A percentile compares a stretch with the other conserved stretches of the same genome.
Conservation (phyloP, 805 yeast genomes). For the Lipomyces chichibuensis region DNA sequence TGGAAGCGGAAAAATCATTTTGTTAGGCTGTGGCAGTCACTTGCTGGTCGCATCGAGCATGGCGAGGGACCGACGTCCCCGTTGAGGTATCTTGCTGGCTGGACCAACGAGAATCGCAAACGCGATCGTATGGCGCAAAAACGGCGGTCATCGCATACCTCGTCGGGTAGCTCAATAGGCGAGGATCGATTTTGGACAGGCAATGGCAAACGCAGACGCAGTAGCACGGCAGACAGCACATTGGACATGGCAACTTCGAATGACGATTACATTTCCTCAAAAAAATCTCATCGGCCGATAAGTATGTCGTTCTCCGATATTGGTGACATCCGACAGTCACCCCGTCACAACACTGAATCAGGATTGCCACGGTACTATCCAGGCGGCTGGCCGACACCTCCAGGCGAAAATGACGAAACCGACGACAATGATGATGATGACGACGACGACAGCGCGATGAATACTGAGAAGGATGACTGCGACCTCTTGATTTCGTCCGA, state of each 20-base stretch:
- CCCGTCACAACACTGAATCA: not conserved
- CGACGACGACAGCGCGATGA: constrained; percentile 1
- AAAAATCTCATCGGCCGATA: not conserved
- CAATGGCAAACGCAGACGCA: constrained; percentile 4
- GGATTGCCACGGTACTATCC: not conserved
- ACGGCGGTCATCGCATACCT: not conserved
- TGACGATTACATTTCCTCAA: not conserved
- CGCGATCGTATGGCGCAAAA: constrained; percentile 2
- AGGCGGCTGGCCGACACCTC: not conserved
- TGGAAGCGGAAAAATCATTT: not conserved
- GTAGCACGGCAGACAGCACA: not conserved
- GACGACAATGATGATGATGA: constrained; percentile 6
- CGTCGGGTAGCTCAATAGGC: not conserved
- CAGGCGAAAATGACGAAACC: constrained; percentile 4
- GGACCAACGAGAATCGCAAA: constrained; percentile 4
- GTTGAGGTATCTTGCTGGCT: constrained; percentile 5
- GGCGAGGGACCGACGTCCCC: not conserved
- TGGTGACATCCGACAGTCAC: not conserved
- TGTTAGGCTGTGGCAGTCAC: constrained; percentile 5
- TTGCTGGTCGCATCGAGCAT: not conserved
- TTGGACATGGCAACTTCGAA: constrained; percentile 6
- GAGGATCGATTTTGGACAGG: not conserved
- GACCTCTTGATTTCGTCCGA: constrained; percentile 18
- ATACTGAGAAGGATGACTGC: not conserved
- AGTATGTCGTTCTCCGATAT: not conserved